phyloP scores from a whole-genome alignment of 768 basidiomycete genomes.

The Boletus fagicola region DNA sequence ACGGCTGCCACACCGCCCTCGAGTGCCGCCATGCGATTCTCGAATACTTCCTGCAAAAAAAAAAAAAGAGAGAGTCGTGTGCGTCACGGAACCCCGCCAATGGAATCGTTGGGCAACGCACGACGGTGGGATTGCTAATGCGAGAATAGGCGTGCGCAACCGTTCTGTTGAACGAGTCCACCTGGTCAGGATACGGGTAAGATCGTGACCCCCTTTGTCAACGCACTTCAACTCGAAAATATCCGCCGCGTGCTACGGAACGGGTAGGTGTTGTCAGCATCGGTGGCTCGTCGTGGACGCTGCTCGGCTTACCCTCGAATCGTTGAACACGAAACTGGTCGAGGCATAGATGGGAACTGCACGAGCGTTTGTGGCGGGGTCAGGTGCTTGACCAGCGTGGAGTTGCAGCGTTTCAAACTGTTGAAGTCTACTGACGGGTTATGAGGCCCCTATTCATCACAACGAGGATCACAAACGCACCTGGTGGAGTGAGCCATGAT shows the following conservation, averaged over 20 bases:
- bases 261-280: neutral
- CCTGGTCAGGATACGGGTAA: neutral
- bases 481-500: constrained; percentile 4
- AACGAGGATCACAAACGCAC: neutral
- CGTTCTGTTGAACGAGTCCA: constrained; percentile 1
- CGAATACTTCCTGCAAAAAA: constrained; percentile 64
- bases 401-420: constrained; percentile 81
- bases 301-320: constrained; percentile 43
- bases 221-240: constrained; percentile 15
- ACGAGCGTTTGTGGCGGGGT: constrained; percentile 65
- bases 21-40: constrained; percentile 74
- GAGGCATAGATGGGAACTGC: constrained; percentile 78
- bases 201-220: no score
- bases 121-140: constrained; percentile 23
- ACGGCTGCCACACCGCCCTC: constrained; percentile 78
- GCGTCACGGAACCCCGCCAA: neutral
- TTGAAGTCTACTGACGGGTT: neutral
- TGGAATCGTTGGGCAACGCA: neutral
- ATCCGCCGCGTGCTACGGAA: constrained; percentile 13
- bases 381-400: constrained; percentile 68
- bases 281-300: no score
- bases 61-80: neutral
- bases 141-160: constrained; percentile 16
- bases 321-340: constrained; percentile 71
- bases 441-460: neutral